Percentiles rank a stretch among this genome's conserved stretches.
Evolutionary conservation across 2,329 filamentous ascomycete genomes (phyloP).

Genomic region (Penicillium nordicum): DNA sequence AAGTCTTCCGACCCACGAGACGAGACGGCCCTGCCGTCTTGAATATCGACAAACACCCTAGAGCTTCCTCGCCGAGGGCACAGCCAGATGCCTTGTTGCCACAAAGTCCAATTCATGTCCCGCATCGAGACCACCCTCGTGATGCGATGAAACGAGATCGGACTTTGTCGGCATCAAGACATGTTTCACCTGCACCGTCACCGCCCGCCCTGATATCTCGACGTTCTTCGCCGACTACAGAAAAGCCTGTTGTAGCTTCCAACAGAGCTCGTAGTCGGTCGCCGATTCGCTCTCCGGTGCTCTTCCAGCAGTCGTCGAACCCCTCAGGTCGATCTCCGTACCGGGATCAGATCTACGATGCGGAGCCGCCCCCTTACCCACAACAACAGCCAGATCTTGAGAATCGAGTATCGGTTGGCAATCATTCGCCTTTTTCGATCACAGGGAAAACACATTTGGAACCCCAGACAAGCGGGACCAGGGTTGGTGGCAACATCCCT

Average conservation of each 20-base stretch:
- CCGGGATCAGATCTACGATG: slow-evolving; percentile 14
- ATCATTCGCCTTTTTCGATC: neutral
- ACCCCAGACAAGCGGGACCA: slow-evolving; percentile 17
- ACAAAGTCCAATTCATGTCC: slow-evolving; percentile 52
- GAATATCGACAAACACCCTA: slow-evolving; percentile 27
- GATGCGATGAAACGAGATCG: slow-evolving; percentile 48
- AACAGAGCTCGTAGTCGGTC: slow-evolving; percentile 32
- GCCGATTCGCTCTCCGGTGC: slow-evolving; percentile 21
- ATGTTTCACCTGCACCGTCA: slow-evolving; percentile 44
- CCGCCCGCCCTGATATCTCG: slow-evolving; percentile 58
- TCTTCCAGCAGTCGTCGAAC: slow-evolving; percentile 23
- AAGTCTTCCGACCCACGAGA: slow-evolving; percentile 32
- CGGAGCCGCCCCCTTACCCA: neutral
- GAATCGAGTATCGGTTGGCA: neutral
- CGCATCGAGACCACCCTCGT: slow-evolving; percentile 47
- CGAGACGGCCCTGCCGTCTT: slow-evolving; percentile 34
- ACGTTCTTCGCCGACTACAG: slow-evolving; percentile 59
- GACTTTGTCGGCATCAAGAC: slow-evolving; percentile 48
- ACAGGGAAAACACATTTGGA: slow-evolving; percentile 8
- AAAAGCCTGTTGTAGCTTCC: slow-evolving; percentile 46
- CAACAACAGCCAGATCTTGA: neutral
- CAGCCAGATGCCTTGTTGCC: slow-evolving; percentile 43
- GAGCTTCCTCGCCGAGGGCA: slow-evolving; percentile 26
- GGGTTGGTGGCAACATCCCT: slow-evolving; percentile 25
- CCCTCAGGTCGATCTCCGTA: slow-evolving; percentile 16